Evolutionary conservation across 805 yeast genomes (phyloP).

Genomic region (Sugiyamaella qingdaonensis): DNA sequence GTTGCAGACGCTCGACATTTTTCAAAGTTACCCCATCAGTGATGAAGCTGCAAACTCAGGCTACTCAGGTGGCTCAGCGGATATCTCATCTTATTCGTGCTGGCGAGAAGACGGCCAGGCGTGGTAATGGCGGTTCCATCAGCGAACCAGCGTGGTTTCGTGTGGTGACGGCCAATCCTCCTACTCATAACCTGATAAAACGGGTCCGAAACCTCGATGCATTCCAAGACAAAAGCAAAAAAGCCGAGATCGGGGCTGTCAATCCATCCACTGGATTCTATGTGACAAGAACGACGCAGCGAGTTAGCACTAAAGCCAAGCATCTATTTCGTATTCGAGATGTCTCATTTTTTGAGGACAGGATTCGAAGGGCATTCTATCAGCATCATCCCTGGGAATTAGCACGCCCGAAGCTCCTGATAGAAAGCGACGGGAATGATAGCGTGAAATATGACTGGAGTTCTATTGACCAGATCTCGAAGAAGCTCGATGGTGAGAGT

Average conservation of each 20-base stretch:
- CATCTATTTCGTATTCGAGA: conserved; percentile 50
- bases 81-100: conserved; percentile 71
- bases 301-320: conserved; percentile 29
- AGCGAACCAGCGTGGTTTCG: conserved; percentile 86
- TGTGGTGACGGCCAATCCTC: conserved; percentile 80
- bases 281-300: conserved; percentile 47
- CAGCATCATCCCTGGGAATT: conserved; percentile 98
- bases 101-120: conserved; percentile 37
- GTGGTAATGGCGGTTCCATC: conserved; percentile 35
- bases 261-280: conserved; percentile 29
- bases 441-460: conserved; percentile 64
- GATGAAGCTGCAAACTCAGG: conserved; percentile 74
- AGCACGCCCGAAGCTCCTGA: conserved; percentile 77
- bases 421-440: conserved; percentile 71
- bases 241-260: conserved; percentile 22
- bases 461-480: conserved; percentile 62
- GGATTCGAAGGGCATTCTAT: conserved; percentile 74
- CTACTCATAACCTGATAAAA: conserved; percentile 57
- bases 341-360: conserved; percentile 67
- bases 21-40: conserved; percentile 3
- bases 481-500: conserved; percentile 83
- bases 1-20: background rate
- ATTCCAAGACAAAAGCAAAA: conserved; percentile 28
- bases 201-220: conserved; percentile 32
- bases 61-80: conserved; percentile 71